These are phyloP conservation scores for Pythium scleroteichum DNA, from an alignment of 352 stramenopile genomes.

Conservation along the genomic window DNA sequence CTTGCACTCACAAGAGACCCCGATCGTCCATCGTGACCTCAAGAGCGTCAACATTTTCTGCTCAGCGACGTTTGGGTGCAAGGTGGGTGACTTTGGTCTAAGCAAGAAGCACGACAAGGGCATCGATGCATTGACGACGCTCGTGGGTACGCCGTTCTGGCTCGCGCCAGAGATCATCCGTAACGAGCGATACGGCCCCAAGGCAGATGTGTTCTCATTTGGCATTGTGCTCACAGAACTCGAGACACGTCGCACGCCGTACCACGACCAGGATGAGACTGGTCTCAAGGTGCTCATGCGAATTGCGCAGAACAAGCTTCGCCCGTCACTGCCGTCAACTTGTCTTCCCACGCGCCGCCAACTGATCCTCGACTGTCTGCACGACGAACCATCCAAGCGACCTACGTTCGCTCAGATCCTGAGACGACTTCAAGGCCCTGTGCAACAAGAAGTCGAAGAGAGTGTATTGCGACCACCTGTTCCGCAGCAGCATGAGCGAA, in stretches of 20 bases:
- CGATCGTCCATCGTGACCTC: constrained; percentile 84
- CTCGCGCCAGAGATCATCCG: constrained; percentile 88
- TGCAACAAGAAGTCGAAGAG: constrained; percentile 80
- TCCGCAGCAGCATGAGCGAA: constrained; percentile 20
- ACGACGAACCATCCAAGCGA: constrained; percentile 47
- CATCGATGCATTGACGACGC: constrained; percentile 81
- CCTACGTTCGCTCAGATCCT: constrained; percentile 83
- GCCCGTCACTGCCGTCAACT: constrained; percentile 64
- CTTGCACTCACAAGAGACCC: constrained; percentile 80
- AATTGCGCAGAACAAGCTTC: constrained; percentile 70
- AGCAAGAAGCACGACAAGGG: constrained; percentile 80
- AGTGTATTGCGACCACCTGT: constrained; percentile 30
- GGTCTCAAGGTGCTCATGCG: constrained; percentile 81
- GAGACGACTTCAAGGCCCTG: constrained; percentile 65
- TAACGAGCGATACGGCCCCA: constrained; percentile 77
- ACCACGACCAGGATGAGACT: constrained; percentile 73
- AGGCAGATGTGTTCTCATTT: constrained; percentile 88
- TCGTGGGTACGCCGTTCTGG: constrained; percentile 88
- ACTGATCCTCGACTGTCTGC: constrained; percentile 78
- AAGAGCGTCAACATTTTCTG: constrained; percentile 91
- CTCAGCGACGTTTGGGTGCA: constrained; percentile 86
- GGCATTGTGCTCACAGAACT: constrained; percentile 88
- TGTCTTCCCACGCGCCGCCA: constrained; percentile 58
- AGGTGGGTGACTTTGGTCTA: constrained; percentile 87
- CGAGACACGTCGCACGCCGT: constrained; percentile 80